A percentile compares a stretch with the other conserved stretches of the same genome.
Conservation (phyloP, 139 green algal genomes). For the Haematococcus sp. region DNA sequence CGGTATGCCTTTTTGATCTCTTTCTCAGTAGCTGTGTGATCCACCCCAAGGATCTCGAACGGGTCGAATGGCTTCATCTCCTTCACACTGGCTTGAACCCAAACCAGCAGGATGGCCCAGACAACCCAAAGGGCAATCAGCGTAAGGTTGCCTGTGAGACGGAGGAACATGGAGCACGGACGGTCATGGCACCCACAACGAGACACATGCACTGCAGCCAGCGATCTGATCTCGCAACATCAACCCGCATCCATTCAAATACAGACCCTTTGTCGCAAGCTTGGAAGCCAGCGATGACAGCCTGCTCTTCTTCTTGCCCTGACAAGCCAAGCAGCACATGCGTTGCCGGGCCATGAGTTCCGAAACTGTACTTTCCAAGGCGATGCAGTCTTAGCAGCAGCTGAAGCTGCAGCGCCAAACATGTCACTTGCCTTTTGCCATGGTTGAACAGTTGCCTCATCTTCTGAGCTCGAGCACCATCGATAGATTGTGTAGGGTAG, state of each 20-base stretch:
- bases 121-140: conserved; percentile 60
- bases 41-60: conserved; percentile 83
- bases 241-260: too few relatives aligned
- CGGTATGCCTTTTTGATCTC: conserved; percentile 86
- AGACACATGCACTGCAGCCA: conserved; percentile 10
- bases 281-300: not conserved
- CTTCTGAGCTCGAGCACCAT: conserved; percentile 3
- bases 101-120: conserved; percentile 51
- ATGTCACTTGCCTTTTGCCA: conserved; percentile 8
- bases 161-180: not conserved
- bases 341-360: too few relatives aligned
- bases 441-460: conserved; percentile 4
- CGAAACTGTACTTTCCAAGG: too few relatives aligned
- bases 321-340: too few relatives aligned
- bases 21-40: conserved; percentile 43
- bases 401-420: too few relatives aligned
- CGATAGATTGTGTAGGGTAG: conserved; percentile 26
- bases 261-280: not conserved
- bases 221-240: too few relatives aligned
- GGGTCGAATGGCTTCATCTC: conserved; percentile 81
- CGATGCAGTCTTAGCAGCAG: too few relatives aligned
- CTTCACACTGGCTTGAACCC: conserved; percentile 41
- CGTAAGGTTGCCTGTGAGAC: conserved; percentile 58
- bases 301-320: conserved; percentile 12
- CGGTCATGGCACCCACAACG: not conserved